Evolutionary conservation across 306 rosid species (phyloP).

Genomic region (Phaseolus lunatus): DNA sequence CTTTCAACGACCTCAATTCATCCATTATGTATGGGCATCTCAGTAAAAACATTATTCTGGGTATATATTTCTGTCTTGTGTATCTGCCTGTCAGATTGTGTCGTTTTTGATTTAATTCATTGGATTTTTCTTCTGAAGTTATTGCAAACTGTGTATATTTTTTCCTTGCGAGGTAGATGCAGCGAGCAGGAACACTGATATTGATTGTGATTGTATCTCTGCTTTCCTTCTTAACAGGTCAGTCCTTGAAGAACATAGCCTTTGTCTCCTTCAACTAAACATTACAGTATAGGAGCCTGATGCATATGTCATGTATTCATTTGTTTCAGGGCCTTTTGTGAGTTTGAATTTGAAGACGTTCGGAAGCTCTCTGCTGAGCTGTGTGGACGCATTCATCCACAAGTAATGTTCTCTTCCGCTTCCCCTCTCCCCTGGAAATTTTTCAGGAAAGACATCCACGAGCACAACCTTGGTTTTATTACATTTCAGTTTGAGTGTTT

Average conservation of each 20-base stretch:
- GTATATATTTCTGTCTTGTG: slow-evolving; percentile 46
- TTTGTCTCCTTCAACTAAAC: slow-evolving; percentile 32
- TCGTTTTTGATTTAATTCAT: neutral
- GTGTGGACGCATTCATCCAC: slow-evolving; percentile 92
- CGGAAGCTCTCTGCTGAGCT: slow-evolving; percentile 93
- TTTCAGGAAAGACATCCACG: slow-evolving; percentile 14
- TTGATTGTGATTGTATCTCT: slow-evolving; percentile 58
- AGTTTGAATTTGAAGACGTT: slow-evolving; percentile 85
- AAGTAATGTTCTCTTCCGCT: slow-evolving; percentile 52
- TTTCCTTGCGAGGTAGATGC: slow-evolving; percentile 42
- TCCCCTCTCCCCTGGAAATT: neutral
- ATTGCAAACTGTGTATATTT: slow-evolving; percentile 16
- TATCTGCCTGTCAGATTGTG: slow-evolving; percentile 37
- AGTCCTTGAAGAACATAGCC: slow-evolving; percentile 25
- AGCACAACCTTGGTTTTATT: slow-evolving; percentile 21
- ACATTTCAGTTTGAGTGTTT: slow-evolving; percentile 33
- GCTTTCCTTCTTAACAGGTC: slow-evolving; percentile 74
- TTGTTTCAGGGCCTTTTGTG: slow-evolving; percentile 70
- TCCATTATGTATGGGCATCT: slow-evolving; percentile 68
- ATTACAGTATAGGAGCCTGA: slow-evolving; percentile 38
- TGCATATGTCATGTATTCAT: slow-evolving; percentile 21
- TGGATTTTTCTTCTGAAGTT: slow-evolving; percentile 35
- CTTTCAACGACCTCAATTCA: slow-evolving; percentile 71
- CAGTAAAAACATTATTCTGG: slow-evolving; percentile 53
- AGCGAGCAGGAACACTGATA: slow-evolving; percentile 52